Evolutionary conservation across 768 basidiomycete genomes (phyloP), one percentile per base, ranked within the genome.

Genomic region (Neoboletus subvelutipes): DNA sequence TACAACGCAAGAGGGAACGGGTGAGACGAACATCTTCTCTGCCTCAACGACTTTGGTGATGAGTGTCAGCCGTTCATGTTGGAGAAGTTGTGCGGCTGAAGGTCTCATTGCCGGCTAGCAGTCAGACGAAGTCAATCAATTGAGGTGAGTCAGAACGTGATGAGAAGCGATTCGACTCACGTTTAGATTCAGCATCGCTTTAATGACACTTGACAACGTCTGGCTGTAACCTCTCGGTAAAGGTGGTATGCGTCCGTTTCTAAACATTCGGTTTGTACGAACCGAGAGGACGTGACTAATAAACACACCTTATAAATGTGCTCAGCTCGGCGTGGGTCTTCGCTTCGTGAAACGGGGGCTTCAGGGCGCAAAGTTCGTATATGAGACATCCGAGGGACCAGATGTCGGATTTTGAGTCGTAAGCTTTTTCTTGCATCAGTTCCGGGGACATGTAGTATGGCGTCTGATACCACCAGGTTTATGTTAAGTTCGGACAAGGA

Each of bases 391-490:
- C 97, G 29, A 98, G 80, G 5, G 93, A 95, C 97, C 97, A 99
- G 47, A 99, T 98, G 67, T 99, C 97, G 0, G 92, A 94, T 75
- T 98, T 99, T 8, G 92, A 89, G 75, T 98, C 97, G 73, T 99
- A 99, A 4, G 92, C 85, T 70, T 92, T 94, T 70, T 98, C 96
- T 76, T 92, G 92, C 84, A 98, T 93, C 34, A 98, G 81, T 72
- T 99, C 96, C 0, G 97, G 97, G 1, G 94, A 97, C 97, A 99
- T 98, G 77, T 99, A 98, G 70, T 98, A 95, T 4, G 97, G 97
- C 4, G 97, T 99, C 94, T 98, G 64, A n/a, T 17, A 20, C 1
- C 22, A 91, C 87, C 90, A 63, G 6, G 18, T 33, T 36, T 24
- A 36, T 22, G 54, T 59, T 34, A 24, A 24, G 13, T 24, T 45